phyloP scores from a whole-genome alignment of 441 rosid species.

The Pelargonium citronellum region DNA sequence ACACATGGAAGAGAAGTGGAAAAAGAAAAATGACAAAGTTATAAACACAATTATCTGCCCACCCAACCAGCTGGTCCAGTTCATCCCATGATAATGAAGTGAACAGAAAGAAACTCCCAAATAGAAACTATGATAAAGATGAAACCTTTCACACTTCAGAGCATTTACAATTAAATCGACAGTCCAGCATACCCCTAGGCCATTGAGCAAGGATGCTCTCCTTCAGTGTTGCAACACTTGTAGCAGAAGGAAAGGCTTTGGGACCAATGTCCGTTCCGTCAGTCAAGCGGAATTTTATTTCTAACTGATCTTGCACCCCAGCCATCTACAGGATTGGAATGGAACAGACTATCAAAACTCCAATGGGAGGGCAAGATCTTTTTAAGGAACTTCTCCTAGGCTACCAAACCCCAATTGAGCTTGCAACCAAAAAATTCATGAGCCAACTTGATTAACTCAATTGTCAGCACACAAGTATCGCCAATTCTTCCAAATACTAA shows the following conservation, averaged over 20 bases:
- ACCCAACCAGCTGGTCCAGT: background rate
- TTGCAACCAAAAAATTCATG: constrained; percentile 21
- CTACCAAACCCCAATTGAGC: constrained; percentile 21
- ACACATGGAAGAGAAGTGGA: background rate
- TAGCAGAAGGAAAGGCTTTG: constrained; percentile 67
- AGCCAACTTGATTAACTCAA: constrained; percentile 17
- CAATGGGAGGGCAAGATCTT: constrained; percentile 26
- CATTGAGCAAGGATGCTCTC: constrained; percentile 87
- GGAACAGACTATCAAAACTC: constrained; percentile 16
- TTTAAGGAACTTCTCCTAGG: constrained; percentile 20
- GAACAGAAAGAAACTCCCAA: background rate
- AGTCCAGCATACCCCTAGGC: constrained; percentile 70
- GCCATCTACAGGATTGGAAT: constrained; percentile 41
- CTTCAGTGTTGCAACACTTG: constrained; percentile 79
- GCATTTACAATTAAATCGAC: constrained; percentile 2
- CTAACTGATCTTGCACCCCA: constrained; percentile 68
- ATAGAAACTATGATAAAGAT: background rate
- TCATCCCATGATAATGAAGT: background rate
- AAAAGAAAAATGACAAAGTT: background rate
- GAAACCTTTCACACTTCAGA: background rate
- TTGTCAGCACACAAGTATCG: constrained; percentile 16
- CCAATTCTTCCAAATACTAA: constrained; percentile 22
- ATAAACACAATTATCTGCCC: background rate
- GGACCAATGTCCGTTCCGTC: constrained; percentile 98
- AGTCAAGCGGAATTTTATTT: constrained; percentile 82